Evolutionary conservation across 116 monocot species (phyloP).

Genomic region (Papilionanthe hybrid): DNA sequence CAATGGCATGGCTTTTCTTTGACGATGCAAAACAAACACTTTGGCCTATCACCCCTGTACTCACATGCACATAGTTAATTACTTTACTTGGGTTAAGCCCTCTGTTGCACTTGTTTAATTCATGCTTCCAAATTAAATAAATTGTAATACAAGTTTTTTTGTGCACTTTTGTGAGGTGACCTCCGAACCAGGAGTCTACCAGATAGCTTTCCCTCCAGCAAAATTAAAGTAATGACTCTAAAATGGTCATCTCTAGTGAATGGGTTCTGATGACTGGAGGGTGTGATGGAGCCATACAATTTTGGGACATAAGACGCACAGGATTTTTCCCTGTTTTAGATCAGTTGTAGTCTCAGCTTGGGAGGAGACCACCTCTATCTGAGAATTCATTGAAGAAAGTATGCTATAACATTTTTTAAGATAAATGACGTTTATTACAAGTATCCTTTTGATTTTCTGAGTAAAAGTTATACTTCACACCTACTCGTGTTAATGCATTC

Average conservation of each 20-base stretch:
- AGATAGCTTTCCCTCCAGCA: too few relatives aligned
- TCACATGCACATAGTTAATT: too few relatives aligned
- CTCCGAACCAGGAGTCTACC: too few relatives aligned
- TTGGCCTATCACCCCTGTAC: too few relatives aligned
- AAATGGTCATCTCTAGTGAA: slow-evolving; percentile 91
- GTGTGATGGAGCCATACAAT: slow-evolving; percentile 94
- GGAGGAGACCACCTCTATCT: slow-evolving; percentile 59
- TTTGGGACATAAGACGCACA: slow-evolving; percentile 98
- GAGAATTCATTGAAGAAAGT: slow-evolving; percentile 39
- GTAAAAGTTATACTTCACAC: background rate
- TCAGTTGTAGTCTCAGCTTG: slow-evolving; percentile 78
- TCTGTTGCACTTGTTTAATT: too few relatives aligned
- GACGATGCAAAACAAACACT: too few relatives aligned
- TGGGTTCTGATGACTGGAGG: slow-evolving; percentile 90
- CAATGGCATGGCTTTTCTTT: too few relatives aligned
- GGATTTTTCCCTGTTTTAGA: slow-evolving; percentile 94
- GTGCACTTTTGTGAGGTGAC: too few relatives aligned
- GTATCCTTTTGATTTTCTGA: background rate
- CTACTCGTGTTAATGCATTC: background rate
- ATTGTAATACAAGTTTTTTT: too few relatives aligned
- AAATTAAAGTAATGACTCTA: slow-evolving; percentile 79
- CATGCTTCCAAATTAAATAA: too few relatives aligned
- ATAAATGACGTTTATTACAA: background rate
- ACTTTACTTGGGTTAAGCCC: too few relatives aligned
- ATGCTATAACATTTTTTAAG: background rate